Evolutionary conservation across 441 rosid species (phyloP).

Genomic region (Sinapis alba): DNA sequence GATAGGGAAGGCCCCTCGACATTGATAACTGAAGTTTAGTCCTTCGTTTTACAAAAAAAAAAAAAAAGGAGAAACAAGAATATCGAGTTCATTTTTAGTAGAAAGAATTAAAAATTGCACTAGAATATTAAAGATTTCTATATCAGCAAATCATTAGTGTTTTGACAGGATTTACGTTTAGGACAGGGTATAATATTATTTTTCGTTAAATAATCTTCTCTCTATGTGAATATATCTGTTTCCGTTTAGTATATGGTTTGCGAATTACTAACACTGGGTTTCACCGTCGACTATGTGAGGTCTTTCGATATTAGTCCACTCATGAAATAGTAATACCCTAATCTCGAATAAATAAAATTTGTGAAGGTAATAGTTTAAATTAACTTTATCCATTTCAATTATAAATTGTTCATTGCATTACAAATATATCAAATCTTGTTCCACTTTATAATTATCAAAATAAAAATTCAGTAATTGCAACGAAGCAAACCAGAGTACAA

Average conservation of each 20-base stretch:
- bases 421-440: neutral
- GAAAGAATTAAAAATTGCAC: neutral
- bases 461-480: neutral
- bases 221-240: neutral
- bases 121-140: neutral
- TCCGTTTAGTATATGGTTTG: neutral
- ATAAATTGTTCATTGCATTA: neutral
- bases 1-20: neutral
- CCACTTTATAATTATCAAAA: neutral
- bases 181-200: neutral
- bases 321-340: neutral
- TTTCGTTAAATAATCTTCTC: neutral
- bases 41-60: neutral
- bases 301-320: neutral
- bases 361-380: neutral
- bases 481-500: conserved; percentile 11
- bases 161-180: neutral
- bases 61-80: neutral
- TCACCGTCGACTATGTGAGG: neutral
- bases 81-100: neutral
- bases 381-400: neutral
- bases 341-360: neutral
- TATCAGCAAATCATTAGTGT: neutral
- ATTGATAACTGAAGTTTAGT: neutral
- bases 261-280: neutral